These are phyloP conservation scores for Hyparrhenia diplandra DNA, from an alignment of 176 grass and related monocot species.

Conservation along the genomic window DNA sequence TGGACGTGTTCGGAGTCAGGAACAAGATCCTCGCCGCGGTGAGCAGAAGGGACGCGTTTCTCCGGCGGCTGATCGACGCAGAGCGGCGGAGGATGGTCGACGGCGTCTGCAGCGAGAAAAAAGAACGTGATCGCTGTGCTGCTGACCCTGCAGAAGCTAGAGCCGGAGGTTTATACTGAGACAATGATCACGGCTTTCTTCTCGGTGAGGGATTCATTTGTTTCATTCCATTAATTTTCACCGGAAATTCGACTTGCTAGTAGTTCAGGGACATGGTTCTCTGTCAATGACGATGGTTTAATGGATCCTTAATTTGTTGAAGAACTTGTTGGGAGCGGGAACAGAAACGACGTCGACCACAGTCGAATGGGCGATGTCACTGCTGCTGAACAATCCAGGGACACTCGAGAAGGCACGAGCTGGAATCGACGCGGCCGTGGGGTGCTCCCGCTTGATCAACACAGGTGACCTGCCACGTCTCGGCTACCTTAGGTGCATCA, in stretches of 20 bases:
- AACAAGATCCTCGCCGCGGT: constrained; percentile 24
- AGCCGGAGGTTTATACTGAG: constrained; percentile 49
- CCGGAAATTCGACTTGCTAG: too few relatives aligned
- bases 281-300: not conserved
- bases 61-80: constrained; percentile 42
- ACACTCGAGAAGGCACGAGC: constrained; percentile 12
- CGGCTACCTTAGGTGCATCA: too few relatives aligned
- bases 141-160: constrained; percentile 27
- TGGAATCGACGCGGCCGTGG: constrained; percentile 22
- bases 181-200: constrained; percentile 37
- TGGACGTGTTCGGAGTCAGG: constrained; percentile 34
- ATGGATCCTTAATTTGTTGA: too few relatives aligned
- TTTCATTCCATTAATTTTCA: not conserved
- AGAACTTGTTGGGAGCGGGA: too few relatives aligned
- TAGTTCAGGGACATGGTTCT: too few relatives aligned
- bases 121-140: constrained; percentile 48
- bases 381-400: constrained; percentile 58
- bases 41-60: constrained; percentile 27
- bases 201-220: constrained; percentile 15
- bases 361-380: constrained; percentile 51
- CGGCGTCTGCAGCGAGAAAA: not conserved
- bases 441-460: not conserved
- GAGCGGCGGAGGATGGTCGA: constrained; percentile 8
- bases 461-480: constrained; percentile 35
- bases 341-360: constrained; percentile 25